These are phyloP conservation scores for Fomitopsis palustris DNA, from an alignment of 1,284 basidiomycete genomes.

Conservation along the genomic window DNA sequence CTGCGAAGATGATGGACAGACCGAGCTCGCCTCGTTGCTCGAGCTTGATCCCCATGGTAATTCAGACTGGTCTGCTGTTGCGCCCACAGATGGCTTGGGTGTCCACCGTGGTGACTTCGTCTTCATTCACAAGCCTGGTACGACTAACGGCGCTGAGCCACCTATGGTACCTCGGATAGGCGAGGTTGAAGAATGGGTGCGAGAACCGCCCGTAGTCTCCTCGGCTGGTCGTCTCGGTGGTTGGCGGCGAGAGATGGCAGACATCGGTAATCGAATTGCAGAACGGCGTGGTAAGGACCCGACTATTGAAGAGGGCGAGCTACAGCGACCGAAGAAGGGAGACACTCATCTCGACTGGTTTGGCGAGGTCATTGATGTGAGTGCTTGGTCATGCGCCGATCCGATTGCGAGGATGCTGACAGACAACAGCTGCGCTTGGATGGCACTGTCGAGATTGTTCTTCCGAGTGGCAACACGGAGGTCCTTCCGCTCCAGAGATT, in stretches of 20 bases:
- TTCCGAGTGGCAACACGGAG: conserved; percentile 47
- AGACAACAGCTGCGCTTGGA: conserved; percentile 62
- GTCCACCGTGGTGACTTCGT: conserved; percentile 83
- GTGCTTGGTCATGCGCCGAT: conserved; percentile 23
- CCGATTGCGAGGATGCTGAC: background rate
- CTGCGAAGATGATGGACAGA: conserved; percentile 47
- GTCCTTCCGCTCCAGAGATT: conserved; percentile 61
- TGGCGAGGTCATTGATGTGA: conserved; percentile 73
- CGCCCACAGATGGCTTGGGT: conserved; percentile 62
- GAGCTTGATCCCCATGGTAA: conserved; percentile 85
- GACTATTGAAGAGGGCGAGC: conserved; percentile 37
- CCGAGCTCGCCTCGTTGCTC: conserved; percentile 76
- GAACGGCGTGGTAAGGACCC: conserved; percentile 39
- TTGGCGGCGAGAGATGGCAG: conserved; percentile 68
- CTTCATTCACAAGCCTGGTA: conserved; percentile 65
- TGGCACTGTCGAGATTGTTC: conserved; percentile 63
- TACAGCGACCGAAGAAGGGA: conserved; percentile 41
- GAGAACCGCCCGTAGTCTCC: conserved; percentile 48
- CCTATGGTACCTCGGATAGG: conserved; percentile 76
- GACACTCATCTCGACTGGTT: conserved; percentile 60
- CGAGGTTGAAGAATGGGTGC: conserved; percentile 76
- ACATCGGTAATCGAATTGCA: conserved; percentile 59
- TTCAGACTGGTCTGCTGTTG: conserved; percentile 43
- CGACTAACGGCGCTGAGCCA: conserved; percentile 61
- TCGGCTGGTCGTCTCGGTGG: conserved; percentile 51